These are phyloP conservation scores for Fennellomyces sp. DNA, from an alignment of 371 early-diverging fungal genomes.

Conservation along the genomic window DNA sequence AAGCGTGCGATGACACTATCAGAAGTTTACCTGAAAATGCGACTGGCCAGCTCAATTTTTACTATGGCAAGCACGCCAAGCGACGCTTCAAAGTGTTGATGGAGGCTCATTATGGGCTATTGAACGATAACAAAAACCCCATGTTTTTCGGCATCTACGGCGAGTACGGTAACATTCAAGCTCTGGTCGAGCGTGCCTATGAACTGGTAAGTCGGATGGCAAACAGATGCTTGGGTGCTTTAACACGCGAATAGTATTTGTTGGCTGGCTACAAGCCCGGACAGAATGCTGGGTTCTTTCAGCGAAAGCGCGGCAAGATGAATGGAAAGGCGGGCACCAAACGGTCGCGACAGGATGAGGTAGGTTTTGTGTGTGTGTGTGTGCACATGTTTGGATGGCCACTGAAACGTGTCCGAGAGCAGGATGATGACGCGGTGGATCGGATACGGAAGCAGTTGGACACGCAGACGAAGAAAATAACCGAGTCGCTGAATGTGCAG, in stretches of 20 bases:
- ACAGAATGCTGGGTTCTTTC: not conserved
- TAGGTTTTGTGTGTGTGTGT: not conserved
- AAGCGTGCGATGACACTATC: not conserved
- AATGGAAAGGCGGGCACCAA: not conserved
- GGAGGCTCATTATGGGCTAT: conserved; percentile 8
- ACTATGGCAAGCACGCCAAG: not conserved
- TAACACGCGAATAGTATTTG: not conserved
- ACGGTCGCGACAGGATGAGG: not conserved
- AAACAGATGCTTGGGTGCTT: not conserved
- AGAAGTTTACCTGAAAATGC: not conserved
- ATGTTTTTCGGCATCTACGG: conserved; percentile 3
- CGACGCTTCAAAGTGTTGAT: conserved; percentile 9
- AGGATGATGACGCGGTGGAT: not conserved
- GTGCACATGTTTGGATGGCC: too few species aligned
- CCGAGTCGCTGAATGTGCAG: not conserved
- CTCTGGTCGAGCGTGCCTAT: conserved; percentile 4
- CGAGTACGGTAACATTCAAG: conserved; percentile 2
- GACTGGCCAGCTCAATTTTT: conserved; percentile 3
- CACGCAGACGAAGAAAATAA: not conserved
- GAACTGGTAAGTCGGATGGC: not conserved
- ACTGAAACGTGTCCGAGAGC: too few species aligned
- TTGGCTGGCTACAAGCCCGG: conserved; percentile 3
- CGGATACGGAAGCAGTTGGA: too few species aligned
- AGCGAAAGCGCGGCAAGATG: not conserved
- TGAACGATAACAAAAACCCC: conserved; percentile 1